Base-by-base conservation (phyloP, 2,329 filamentous ascomycete species). In the Colletotrichum agaves region DNA sequence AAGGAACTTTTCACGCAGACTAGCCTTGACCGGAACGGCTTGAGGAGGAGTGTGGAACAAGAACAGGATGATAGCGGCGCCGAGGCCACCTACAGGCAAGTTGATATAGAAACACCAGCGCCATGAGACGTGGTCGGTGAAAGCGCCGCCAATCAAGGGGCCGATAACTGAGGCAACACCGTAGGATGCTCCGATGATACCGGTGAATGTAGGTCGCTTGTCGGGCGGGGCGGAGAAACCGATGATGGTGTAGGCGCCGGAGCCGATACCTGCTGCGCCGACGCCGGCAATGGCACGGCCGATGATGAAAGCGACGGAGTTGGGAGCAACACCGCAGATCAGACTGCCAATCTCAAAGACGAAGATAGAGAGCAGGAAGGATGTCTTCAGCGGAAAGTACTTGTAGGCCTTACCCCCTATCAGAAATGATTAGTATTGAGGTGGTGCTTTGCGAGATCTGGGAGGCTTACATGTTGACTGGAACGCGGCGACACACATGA, bases 261-360 rank as follows among this genome's bases (percentile, higher is more conserved):
- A 79, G 57, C 79, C 80, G 11, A 88, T 74, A 12, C 83, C 87
- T 13, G 86, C 82, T 6, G 82, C 82, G 1, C 80, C 78, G 27
- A 85, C 77, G 43, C 79, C 80, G 11, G 82, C 79, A 37, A 86
- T 83, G 63, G 85, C 84, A 57, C 84, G 83, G 58, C 84, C 85
- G 71, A 82, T 81, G 64, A 87, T 84, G 31, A 85, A 81, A 53
- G 84, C 77, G 41, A 80, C 80, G 33, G 83, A 81, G 69, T 80
- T 80, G 63, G 81, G 81, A 5, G 83, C 82, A 69, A 85, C 78
- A 41, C 74, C 78, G 71, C 86, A 88, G 64, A 89, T 79, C 31
- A 85, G 74, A 37, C 80, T 83, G 17, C 87, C 86, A 4, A 87
- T 63, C 73, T 88, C 86, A 62, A 90, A 87, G 62, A 88, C 78